These are phyloP conservation scores for Athelia psychrophila DNA, from an alignment of 1,284 basidiomycete genomes.

Conservation along the genomic window DNA sequence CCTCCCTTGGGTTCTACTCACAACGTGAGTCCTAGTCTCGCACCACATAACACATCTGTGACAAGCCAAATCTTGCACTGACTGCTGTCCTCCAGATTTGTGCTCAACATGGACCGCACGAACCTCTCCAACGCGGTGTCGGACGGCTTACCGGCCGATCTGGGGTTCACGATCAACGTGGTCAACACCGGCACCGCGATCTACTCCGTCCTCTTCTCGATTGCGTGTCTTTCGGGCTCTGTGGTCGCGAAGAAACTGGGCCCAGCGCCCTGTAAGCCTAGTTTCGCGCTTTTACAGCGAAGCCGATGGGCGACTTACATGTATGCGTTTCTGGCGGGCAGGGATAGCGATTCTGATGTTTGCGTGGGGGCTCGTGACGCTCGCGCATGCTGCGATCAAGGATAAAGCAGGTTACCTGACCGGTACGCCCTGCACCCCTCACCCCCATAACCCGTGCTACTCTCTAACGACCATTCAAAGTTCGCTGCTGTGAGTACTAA, in stretches of 20 bases:
- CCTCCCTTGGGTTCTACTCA: constrained; percentile 33
- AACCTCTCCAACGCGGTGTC: constrained; percentile 36
- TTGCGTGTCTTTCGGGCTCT: constrained; percentile 30
- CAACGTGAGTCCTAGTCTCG: constrained; percentile 22
- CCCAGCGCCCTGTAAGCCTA: constrained; percentile 31
- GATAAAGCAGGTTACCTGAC: constrained; percentile 32
- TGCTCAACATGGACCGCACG: constrained; percentile 38
- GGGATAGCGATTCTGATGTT: constrained; percentile 37
- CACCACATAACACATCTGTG: background rate
- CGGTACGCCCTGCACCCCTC: constrained; percentile 14
- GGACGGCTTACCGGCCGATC: constrained; percentile 31
- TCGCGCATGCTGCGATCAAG: constrained; percentile 31
- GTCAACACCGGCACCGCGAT: constrained; percentile 34
- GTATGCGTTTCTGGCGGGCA: too few species aligned
- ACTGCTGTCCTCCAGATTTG: constrained; percentile 20
- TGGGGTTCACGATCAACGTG: constrained; percentile 35
- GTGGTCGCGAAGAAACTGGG: constrained; percentile 34
- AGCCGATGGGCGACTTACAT: too few species aligned
- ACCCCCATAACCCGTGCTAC: background rate
- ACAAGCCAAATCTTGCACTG: background rate
- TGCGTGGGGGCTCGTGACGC: constrained; percentile 34
- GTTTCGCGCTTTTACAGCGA: too few species aligned
- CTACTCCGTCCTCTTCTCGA: constrained; percentile 30
- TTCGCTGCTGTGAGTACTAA: background rate
- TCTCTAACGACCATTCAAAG: background rate